Evolutionary conservation across 129 eudicot species (phyloP).

Genomic region (sunflower (Helianthus annuus)): DNA sequence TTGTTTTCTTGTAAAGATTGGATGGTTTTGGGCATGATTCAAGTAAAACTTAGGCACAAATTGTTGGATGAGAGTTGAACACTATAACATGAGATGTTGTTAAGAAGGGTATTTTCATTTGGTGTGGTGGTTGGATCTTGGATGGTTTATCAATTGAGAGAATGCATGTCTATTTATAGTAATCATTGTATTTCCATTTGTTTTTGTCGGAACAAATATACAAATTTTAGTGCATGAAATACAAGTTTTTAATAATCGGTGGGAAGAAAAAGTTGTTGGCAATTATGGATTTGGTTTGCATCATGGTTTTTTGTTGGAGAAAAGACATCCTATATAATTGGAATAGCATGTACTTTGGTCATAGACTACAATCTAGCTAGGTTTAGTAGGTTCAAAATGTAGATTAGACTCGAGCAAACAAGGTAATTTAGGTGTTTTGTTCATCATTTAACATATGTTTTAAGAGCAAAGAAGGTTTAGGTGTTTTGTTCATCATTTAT

Average conservation of each 20-base stretch:
- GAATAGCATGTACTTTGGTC: conserved; percentile 24
- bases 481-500: conserved; percentile 14
- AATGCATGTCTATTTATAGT: conserved; percentile 40
- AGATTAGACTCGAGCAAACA: background rate
- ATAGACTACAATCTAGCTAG: conserved; percentile 26
- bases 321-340: conserved; percentile 35
- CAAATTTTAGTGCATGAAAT: conserved; percentile 11
- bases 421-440: conserved; percentile 14
- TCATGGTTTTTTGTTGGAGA: conserved; percentile 31
- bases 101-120: conserved; percentile 19
- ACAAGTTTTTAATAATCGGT: conserved; percentile 12
- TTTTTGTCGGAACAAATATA: conserved; percentile 17
- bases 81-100: conserved; percentile 21
- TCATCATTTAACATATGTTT: background rate
- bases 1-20: conserved; percentile 37
- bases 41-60: background rate
- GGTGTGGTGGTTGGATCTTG: conserved; percentile 34
- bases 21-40: conserved; percentile 45
- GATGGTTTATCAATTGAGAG: conserved; percentile 29
- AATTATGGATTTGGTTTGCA: conserved; percentile 29
- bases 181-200: conserved; percentile 28
- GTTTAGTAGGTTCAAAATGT: conserved; percentile 16
- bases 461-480: background rate
- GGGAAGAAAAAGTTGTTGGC: conserved; percentile 19
- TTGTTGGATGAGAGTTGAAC: background rate